These are phyloP conservation scores for Gyrodon lividus DNA, from an alignment of 768 basidiomycete species.

Conservation along the genomic window DNA sequence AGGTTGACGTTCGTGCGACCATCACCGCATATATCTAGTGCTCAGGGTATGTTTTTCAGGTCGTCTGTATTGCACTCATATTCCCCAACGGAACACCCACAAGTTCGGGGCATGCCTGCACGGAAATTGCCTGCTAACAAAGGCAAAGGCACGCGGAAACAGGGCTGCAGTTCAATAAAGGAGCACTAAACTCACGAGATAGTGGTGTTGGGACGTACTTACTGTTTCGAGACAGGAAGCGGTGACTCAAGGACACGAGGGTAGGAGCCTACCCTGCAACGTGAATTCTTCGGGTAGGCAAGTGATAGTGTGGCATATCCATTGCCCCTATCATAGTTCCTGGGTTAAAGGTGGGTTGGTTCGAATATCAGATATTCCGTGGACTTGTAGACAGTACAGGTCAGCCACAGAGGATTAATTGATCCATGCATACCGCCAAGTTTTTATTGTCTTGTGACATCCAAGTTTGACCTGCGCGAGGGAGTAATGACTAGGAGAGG, in stretches of 20 bases:
- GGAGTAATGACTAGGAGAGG: background rate
- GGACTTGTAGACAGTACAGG: background rate
- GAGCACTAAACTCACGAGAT: slow-evolving; percentile 12
- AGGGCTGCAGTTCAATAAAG: slow-evolving; percentile 18
- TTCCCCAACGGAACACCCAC: background rate
- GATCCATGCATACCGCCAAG: too few species aligned
- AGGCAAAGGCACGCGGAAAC: slow-evolving; percentile 24
- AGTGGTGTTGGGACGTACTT: background rate
- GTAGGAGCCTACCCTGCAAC: too few species aligned
- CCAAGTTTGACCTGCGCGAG: too few species aligned
- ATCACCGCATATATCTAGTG: background rate
- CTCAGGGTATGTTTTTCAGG: background rate
- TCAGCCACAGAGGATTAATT: too few species aligned
- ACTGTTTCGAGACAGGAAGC: slow-evolving; percentile 18
- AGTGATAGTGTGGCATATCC: background rate
- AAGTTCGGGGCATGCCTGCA: slow-evolving; percentile 2
- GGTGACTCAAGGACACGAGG: slow-evolving; percentile 20
- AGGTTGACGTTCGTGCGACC: background rate
- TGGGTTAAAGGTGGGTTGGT: background rate
- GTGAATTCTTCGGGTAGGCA: too few species aligned
- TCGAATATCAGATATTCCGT: background rate
- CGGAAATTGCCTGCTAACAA: slow-evolving; percentile 14
- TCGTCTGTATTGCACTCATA: background rate
- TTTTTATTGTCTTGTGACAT: too few species aligned
- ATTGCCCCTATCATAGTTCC: background rate